Conservation (phyloP, 169 alveolate species). For the Eimeria brunetti region DNA sequence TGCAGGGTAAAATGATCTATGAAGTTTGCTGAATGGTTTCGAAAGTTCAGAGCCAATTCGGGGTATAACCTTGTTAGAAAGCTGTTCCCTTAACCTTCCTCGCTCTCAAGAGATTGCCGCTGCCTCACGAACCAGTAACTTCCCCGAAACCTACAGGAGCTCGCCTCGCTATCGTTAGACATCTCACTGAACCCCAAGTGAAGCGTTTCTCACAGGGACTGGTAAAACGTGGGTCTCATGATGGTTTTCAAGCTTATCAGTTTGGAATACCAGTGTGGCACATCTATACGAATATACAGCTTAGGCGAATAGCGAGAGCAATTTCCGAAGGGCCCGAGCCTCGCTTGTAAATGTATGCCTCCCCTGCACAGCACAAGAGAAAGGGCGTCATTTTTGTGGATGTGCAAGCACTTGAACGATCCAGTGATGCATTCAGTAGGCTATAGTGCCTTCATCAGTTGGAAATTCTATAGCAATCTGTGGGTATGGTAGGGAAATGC, state of each 20-base stretch:
- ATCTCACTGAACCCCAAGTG: neutral
- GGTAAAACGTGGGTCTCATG: neutral
- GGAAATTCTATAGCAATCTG: neutral
- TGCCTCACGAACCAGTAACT: neutral
- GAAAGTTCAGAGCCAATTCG: neutral
- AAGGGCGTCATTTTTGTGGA: neutral
- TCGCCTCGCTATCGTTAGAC: neutral
- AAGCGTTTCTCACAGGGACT: neutral
- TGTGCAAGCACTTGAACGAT: constrained; percentile 9
- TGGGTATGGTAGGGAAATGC: neutral
- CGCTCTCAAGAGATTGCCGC: neutral
- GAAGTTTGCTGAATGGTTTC: neutral
- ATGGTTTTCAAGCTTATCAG: neutral
- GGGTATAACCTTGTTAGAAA: neutral
- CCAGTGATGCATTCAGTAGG: neutral
- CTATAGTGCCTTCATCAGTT: neutral
- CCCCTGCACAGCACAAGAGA: constrained; percentile 15
- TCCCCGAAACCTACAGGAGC: neutral
- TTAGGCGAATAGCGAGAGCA: neutral
- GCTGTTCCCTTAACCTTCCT: neutral
- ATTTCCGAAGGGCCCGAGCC: constrained; percentile 46
- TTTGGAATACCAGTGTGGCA: neutral
- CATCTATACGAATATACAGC: neutral
- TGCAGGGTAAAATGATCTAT: neutral
- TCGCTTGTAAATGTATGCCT: neutral